Evolutionary conservation across 768 basidiomycete genomes (phyloP), one percentile per base, ranked within the genome.

Genomic region (Pholiota molesta): DNA sequence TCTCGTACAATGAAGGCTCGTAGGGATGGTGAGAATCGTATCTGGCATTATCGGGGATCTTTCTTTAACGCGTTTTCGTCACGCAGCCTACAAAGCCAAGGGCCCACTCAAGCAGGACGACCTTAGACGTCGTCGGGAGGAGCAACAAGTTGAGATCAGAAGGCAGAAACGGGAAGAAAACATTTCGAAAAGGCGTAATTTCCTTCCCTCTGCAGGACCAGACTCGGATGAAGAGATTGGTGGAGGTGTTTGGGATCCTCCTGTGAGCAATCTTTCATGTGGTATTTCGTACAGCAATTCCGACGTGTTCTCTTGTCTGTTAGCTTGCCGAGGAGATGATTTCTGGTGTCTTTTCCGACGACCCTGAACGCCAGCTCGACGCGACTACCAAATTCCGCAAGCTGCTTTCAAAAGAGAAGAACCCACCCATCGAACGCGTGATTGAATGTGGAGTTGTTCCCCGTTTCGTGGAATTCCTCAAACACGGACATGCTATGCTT

Each of bases 321-420:
- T 64, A 94, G 88, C 84, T 95, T 66, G 88, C 91, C 29, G 90
- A 92, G 59, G 94, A 95, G 70, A 96, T 99, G 95, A 89, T 99
- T 65, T 76, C 83, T 58, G 95, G 90, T 59, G 95, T 99, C 28
- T 97, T 97, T 75, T 94, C 93, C 23, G 89, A 95, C 55, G 91
- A 96, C 74, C 81, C 90, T 31, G 94, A 97, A 62, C 90, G 87
- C 69, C 97, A 99, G 77, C 81, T 97, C 62, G 96, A 98, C 75
- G 92, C 97, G 73, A 99, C 97, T 17, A 98, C 94, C 72, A 97
- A 93, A 79, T 99, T 99, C 84, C 90, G 97, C 71, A 99, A 98
- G 79, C 85, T 99, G 42, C 86, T 99, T 65, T 98, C 96, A 67
- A 99, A 99, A 80, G 97, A 99, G 81, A 97, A 96, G 82, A 99